Base-by-base conservation (phyloP, 352 stramenopile species). In the Globisporangium cystogenes region DNA sequence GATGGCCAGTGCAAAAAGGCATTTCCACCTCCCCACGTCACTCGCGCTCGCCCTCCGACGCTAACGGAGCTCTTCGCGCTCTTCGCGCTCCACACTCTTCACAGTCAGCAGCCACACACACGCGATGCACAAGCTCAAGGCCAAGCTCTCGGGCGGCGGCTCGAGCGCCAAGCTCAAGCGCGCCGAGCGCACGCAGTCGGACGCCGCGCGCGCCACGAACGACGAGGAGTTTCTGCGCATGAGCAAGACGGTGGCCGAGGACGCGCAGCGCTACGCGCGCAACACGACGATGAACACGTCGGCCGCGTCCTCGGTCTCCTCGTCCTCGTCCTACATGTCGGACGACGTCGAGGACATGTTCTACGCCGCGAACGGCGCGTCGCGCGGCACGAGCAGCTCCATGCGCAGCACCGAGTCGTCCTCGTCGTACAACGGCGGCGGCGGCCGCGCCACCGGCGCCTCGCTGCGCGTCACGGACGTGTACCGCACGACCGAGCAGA, bases 311-410 rank as follows among this genome's bases (percentile, higher is more conserved):
- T 56, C 55, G 40, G 56, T 33, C 7, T 45, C 40, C 16, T 57
- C 55, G 7, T 26, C 40, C 15, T 57, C 55, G 24, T 53, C 41
- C 41, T 72, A 63, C 55, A 68, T 85, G 27, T 65, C 80, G 37
- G 80, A 90, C 53, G 76, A 90, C 59, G 77, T 85, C 20, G 80
- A 90, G 26, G 80, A 87, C 24, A 67, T 82, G 41, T 87, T 85
- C 45, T 88, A 86, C 51, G 20, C 40, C 11, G 40, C 40, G n/a
- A 64, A 64, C 57, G 58, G 59, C 23, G 53, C 27, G 4, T 8
- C 12, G 18, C 29, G 57, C 29, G 31, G 27, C 33, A 60, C 24
- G 40, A 27, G 12, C 18, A 29, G 11, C 15, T 48, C 46, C 10
- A 39, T 45, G 54, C 47, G 41, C 41, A 51, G 31, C 15, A 52